phyloP scores from a whole-genome alignment of 225 moss, liverwort and hornwort genomes.

The Bryum argenteum region DNA sequence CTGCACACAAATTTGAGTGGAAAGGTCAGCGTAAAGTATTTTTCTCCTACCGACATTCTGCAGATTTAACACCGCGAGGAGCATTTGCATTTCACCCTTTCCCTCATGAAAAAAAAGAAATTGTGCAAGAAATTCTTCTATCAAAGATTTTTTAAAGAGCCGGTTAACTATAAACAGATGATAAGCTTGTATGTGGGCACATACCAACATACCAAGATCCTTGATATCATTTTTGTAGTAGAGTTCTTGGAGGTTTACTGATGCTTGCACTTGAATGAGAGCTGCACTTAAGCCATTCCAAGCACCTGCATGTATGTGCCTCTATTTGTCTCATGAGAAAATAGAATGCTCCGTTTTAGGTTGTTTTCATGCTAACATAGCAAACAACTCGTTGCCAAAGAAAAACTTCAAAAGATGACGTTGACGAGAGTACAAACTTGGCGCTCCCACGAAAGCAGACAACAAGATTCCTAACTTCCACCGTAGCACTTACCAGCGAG shows the following conservation, averaged over 20 bases:
- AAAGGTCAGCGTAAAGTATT: neutral
- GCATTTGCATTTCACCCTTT: too few relatives aligned
- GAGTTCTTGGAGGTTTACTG: slow-evolving; percentile 64
- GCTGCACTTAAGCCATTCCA: slow-evolving; percentile 53
- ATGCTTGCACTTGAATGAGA: slow-evolving; percentile 51
- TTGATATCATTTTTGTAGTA: slow-evolving; percentile 65
- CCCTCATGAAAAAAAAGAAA: slow-evolving; percentile 2
- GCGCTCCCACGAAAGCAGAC: slow-evolving; percentile 58
- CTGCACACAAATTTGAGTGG: slow-evolving; percentile 37
- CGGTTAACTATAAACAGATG: neutral
- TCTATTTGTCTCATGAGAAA: slow-evolving; percentile 7
- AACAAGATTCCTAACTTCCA: slow-evolving; percentile 74
- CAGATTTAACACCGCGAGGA: neutral
- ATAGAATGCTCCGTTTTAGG: neutral
- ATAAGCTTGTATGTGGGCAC: slow-evolving; percentile 15
- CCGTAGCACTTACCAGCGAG: slow-evolving; percentile 54
- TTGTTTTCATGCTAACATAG: slow-evolving; percentile 5
- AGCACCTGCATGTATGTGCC: slow-evolving; percentile 50
- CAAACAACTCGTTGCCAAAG: neutral
- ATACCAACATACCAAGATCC: slow-evolving; percentile 53
- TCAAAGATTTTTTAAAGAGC: too few relatives aligned
- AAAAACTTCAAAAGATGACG: neutral
- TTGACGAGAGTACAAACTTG: slow-evolving; percentile 35
- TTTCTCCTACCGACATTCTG: neutral
- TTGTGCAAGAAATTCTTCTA: neutral